These are phyloP conservation scores for Lentinula aciculospora DNA, from an alignment of 768 basidiomycete genomes.

Conservation along the genomic window DNA sequence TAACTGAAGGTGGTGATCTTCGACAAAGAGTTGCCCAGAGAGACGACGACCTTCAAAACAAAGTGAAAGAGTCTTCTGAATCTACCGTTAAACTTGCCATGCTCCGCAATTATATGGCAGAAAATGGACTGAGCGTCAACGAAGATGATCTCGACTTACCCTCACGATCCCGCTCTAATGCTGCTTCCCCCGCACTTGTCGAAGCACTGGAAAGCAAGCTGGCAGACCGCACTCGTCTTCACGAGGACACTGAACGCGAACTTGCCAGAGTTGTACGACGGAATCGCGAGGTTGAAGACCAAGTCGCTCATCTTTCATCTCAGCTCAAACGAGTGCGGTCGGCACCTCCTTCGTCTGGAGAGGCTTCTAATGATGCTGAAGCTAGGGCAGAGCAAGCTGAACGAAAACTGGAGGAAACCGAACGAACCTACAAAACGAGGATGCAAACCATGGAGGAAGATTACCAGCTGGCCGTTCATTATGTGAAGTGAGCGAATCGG, in stretches of 20 bases:
- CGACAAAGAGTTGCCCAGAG: constrained; percentile 65
- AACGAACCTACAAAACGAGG: constrained; percentile 70
- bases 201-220: constrained; percentile 76
- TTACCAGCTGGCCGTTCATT: constrained; percentile 94
- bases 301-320: constrained; percentile 54
- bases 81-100: constrained; percentile 68
- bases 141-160: constrained; percentile 51
- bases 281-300: constrained; percentile 71
- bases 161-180: constrained; percentile 33
- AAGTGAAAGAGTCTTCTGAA: constrained; percentile 61
- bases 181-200: constrained; percentile 38
- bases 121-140: constrained; percentile 77
- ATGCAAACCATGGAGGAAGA: constrained; percentile 91
- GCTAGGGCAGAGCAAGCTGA: constrained; percentile 61
- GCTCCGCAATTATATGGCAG: constrained; percentile 81
- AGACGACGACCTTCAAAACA: constrained; percentile 61
- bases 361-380: constrained; percentile 33
- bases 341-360: constrained; percentile 44
- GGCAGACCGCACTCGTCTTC: constrained; percentile 62
- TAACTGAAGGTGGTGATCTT: constrained; percentile 62
- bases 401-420: constrained; percentile 72
- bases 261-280: constrained; percentile 58
- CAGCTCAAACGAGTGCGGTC: constrained; percentile 65
- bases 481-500: constrained; percentile 69
- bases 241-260: constrained; percentile 75